Evolutionary conservation across 2,329 filamentous ascomycete genomes (phyloP).

Genomic region (Raffaelea albimanens): DNA sequence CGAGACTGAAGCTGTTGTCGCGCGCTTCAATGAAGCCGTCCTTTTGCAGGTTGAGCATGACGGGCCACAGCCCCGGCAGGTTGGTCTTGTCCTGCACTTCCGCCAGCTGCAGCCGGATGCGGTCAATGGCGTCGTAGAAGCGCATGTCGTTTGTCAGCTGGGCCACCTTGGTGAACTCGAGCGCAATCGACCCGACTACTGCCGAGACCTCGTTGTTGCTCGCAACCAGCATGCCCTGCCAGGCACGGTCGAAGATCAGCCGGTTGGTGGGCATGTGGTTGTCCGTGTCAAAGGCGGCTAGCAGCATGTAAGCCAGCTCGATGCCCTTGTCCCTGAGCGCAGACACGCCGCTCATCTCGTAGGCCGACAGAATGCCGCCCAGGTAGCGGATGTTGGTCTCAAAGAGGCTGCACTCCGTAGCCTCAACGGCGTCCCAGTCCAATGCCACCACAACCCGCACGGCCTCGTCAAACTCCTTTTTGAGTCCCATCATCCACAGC

Average conservation of each 20-base stretch:
- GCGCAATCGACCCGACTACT: conserved; percentile 47
- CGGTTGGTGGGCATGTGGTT: conserved; percentile 54
- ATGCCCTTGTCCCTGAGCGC: conserved; percentile 67
- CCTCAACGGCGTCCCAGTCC: conserved; percentile 62
- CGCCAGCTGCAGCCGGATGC: conserved; percentile 63
- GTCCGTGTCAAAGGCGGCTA: conserved; percentile 78
- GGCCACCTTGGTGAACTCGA: conserved; percentile 63
- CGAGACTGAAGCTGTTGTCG: conserved; percentile 36
- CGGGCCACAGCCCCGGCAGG: conserved; percentile 72
- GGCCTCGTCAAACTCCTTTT: conserved; percentile 70
- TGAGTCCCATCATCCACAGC: conserved; percentile 75
- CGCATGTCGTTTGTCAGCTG: conserved; percentile 60
- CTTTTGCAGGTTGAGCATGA: conserved; percentile 47
- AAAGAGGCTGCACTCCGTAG: conserved; percentile 53
- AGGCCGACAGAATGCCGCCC: conserved; percentile 75
- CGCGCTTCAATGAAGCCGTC: conserved; percentile 24
- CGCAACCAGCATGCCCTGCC: conserved; percentile 22
- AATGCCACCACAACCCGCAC: conserved; percentile 62
- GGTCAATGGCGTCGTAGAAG: conserved; percentile 67
- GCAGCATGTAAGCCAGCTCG: conserved; percentile 69
- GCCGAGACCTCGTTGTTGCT: conserved; percentile 27
- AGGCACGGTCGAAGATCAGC: conserved; percentile 41
- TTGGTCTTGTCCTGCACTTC: conserved; percentile 56
- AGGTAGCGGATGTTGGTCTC: conserved; percentile 89
- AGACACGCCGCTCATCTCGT: conserved; percentile 68